Evolutionary conservation across 2,329 filamentous ascomycete genomes (phyloP), one percentile per base, ranked within the genome.

Genomic region (Thelonectria olida): DNA sequence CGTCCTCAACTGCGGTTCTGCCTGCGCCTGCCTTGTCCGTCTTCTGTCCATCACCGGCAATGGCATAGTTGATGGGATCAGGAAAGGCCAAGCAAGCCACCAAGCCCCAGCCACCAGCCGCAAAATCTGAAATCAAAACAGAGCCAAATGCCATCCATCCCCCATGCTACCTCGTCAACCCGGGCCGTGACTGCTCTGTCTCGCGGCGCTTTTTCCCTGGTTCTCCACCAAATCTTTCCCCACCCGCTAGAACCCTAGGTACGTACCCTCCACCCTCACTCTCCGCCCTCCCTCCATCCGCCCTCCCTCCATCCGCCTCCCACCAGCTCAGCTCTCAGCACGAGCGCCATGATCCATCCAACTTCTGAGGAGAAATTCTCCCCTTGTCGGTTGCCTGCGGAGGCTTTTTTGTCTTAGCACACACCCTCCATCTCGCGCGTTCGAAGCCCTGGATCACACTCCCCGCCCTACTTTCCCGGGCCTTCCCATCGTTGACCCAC

Each of bases 401-500:
- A 52, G 48, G 48, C 48, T 52, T 39, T 42, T 41, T 45, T 12
- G 34, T 25, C 41, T 54, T 36, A n/a, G 36, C 36, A 13, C 22
- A 55, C 59, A 27, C 57, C 58, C 51, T 57, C n/a, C n/a, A n/a
- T n/a, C n/a, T n/a, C n/a, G n/a, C n/a, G n/a, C n/a, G n/a, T n/a
- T n/a, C n/a, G n/a, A n/a, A n/a, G n/a, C n/a, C n/a, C n/a, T n/a
- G n/a, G n/a, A n/a, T n/a, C 27, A 27, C 54, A 71, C 68, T 12
- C 66, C 66, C 28, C 28, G 28, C 53, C 57, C 45, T 54, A 48
- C 59, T 55, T 59, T 55, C 52, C 63, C 45, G 39, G 47, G 54
- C 63, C 66, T 56, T 56, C 58, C 52, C 67, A 70, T 57, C 54
- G 53, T 60, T 51, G 59, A 23, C 39, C 60, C 62, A 62, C 60